These are phyloP conservation scores for Euphorbia lathyris DNA, from an alignment of 345 rosid genomes.

Conservation along the genomic window DNA sequence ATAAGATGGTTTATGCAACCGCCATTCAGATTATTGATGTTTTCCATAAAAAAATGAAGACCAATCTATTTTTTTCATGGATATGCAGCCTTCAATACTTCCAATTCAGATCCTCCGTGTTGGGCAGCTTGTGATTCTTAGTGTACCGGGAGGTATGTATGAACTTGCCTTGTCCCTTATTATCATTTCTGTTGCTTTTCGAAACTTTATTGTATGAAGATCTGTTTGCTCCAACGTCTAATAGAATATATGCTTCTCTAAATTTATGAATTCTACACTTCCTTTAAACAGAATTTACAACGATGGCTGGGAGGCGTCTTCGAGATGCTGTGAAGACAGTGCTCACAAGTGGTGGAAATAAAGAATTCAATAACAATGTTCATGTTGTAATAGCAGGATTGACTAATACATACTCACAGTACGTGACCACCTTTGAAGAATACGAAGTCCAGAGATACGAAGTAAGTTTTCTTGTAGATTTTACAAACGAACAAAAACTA, in stretches of 20 bases:
- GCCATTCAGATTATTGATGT: constrained; percentile 1
- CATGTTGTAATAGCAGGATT: constrained; percentile 92
- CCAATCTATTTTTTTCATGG: constrained; percentile 18
- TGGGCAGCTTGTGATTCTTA: constrained; percentile 90
- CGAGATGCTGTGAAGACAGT: constrained; percentile 83
- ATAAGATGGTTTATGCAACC: constrained; percentile 9
- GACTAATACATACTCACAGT: constrained; percentile 91
- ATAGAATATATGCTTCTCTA: constrained; percentile 7
- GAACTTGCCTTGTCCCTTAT: constrained; percentile 3
- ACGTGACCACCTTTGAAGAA: constrained; percentile 92
- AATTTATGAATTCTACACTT: constrained; percentile 12
- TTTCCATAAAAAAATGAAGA: background rate
- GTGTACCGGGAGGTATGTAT: constrained; percentile 97
- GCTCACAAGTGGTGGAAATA: constrained; percentile 50
- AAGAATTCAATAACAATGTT: constrained; percentile 41
- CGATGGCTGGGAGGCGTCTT: constrained; percentile 99
- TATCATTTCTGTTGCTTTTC: background rate
- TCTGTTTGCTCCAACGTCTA: background rate
- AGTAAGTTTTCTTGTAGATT: constrained; percentile 39
- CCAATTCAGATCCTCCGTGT: constrained; percentile 81
- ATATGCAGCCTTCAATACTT: constrained; percentile 89
- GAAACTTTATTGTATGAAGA: background rate
- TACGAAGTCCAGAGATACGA: constrained; percentile 92
- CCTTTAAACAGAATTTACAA: constrained; percentile 69
- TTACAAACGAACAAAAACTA: background rate